Base-by-base conservation (phyloP, 208 protist species). In the Polymyxa betae region DNA sequence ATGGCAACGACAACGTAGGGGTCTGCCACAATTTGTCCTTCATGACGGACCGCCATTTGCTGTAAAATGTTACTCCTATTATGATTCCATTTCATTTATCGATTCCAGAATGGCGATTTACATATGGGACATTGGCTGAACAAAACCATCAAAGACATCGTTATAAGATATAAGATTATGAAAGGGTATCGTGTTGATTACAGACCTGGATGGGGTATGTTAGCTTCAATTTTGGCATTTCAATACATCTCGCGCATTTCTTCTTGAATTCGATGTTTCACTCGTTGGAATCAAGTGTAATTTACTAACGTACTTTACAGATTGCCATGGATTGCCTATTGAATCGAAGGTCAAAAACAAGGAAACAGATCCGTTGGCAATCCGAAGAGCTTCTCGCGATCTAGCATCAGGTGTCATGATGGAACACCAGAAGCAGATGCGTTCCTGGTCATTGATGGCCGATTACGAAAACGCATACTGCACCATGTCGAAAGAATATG, bases 251-350 rank as follows among this genome's bases (percentile, higher is more conserved):
- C n/a, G n/a, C n/a, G n/a, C n/a, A n/a, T n/a, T n/a, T n/a, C n/a
- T n/a, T n/a, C n/a, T n/a, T n/a, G n/a, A n/a, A n/a, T n/a, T n/a
- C n/a, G 5, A 60, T 60, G 49, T 60, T 60, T 60, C 24, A 60
- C 5, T 24, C 49, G 49, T n/a, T n/a, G n/a, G n/a, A n/a, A 60
- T 5, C 49, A 29, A 24, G 49, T 5, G 24, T 60, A 24, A 24
- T 60, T 60, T 5, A 5, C 49, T 60, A 60, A 60, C 24, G 5
- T 60, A 38, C n/a, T 35, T 43, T 43, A n/a, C n/a, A 82, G 95
- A 97, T 91, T 96, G 95, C 87, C 95, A 97, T 78, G 95, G 95
- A 46, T 49, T 96, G 49, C 95, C 95, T 29, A 97, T 97, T 87
- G 95, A 97, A 77, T 82, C 93, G 0, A 95, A 96, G 89, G 95